Evolutionary conservation across 306 rosid species (phyloP).

Genomic region (Casuarina equisetifolia): DNA sequence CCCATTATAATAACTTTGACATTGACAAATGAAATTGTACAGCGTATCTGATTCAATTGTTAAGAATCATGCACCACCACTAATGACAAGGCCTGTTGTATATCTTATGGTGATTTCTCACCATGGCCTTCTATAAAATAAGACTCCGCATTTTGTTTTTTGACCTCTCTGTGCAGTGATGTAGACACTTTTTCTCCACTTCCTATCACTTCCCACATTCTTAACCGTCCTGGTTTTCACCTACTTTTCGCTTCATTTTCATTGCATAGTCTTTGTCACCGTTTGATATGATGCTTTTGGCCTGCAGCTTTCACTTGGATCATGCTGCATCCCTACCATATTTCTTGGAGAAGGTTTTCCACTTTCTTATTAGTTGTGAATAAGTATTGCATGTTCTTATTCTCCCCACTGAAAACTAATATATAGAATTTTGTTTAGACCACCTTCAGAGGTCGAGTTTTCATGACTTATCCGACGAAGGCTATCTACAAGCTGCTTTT

Average conservation of each 20-base stretch:
- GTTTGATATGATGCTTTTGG: slow-evolving; percentile 8
- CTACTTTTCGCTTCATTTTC: background rate
- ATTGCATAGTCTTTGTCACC: background rate
- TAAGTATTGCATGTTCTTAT: background rate
- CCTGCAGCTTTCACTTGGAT: slow-evolving; percentile 82
- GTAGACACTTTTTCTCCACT: background rate
- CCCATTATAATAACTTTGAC: no score
- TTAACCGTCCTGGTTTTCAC: background rate
- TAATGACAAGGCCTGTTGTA: background rate
- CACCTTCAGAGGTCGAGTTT: slow-evolving; percentile 86
- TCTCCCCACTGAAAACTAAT: slow-evolving; percentile 12
- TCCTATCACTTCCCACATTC: background rate
- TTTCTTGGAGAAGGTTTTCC: slow-evolving; percentile 70
- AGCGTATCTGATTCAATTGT: background rate
- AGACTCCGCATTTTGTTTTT: background rate
- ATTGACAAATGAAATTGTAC: no score
- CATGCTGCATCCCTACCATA: slow-evolving; percentile 96
- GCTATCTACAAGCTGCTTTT: slow-evolving; percentile 85
- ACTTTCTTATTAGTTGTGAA: slow-evolving; percentile 4
- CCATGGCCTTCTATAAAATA: background rate
- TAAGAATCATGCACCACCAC: background rate
- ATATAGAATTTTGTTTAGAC: slow-evolving; percentile 42
- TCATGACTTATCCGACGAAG: slow-evolving; percentile 95
- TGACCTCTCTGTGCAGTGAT: background rate
- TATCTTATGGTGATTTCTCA: no score